These are phyloP conservation scores for Neopestalotiopsis rosae DNA, from an alignment of 2,329 filamentous ascomycete species.

Conservation along the genomic window DNA sequence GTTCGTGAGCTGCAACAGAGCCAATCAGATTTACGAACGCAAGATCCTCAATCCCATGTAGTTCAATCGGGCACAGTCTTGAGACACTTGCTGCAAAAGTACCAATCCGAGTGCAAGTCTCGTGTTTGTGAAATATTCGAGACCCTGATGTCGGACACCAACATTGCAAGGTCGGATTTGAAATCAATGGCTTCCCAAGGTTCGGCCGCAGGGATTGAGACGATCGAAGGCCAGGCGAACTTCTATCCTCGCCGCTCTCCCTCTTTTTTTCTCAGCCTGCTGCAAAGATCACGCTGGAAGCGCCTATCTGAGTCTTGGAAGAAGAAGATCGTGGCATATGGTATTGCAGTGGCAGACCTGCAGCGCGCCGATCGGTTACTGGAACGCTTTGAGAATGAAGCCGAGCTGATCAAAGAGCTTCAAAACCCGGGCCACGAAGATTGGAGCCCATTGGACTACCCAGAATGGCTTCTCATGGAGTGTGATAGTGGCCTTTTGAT, in stretches of 20 bases:
- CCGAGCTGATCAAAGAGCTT: conserved; percentile 47
- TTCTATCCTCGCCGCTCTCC: not conserved
- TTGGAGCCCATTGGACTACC: conserved; percentile 57
- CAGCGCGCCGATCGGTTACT: conserved; percentile 50
- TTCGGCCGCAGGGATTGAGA: too few species aligned
- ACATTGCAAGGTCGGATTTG: too few species aligned
- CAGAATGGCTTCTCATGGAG: conserved; percentile 69
- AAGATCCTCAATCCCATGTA: not conserved
- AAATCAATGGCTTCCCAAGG: too few species aligned
- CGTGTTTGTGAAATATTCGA: too few species aligned
- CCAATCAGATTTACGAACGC: not conserved
- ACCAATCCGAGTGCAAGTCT: not conserved
- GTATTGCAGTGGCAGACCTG: conserved; percentile 41
- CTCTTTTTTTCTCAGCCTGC: not conserved
- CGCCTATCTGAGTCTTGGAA: conserved; percentile 40
- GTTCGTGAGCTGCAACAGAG: not conserved
- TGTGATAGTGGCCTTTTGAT: conserved; percentile 68
- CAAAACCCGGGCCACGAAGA: conserved; percentile 58
- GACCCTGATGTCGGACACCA: too few species aligned
- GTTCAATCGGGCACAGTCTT: not conserved
- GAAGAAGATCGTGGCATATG: conserved; percentile 44
- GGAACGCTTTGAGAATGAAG: conserved; percentile 23
- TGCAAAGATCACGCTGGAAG: conserved; percentile 22
- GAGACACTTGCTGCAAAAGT: not conserved
- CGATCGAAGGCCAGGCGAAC: not conserved